Evolutionary conservation across 2,329 filamentous ascomycete species (phyloP).

Genomic region (Alternaria panax): DNA sequence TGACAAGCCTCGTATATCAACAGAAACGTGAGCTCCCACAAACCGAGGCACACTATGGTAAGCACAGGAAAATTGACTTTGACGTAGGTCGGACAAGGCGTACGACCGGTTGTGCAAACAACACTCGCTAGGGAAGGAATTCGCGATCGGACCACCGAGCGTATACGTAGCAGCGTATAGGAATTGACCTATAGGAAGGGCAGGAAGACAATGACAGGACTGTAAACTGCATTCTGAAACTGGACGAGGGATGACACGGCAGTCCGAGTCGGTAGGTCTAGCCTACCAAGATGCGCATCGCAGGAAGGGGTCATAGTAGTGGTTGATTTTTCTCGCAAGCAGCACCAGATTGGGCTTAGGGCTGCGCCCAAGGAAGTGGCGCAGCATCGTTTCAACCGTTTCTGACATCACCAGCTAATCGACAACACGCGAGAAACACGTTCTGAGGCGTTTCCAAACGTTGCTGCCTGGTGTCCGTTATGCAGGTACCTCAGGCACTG

Average conservation of each 20-base stretch:
- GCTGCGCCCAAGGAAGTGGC: constrained; percentile 11
- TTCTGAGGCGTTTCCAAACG: neutral
- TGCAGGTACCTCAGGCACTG: constrained; percentile 24
- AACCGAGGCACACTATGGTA: constrained; percentile 19
- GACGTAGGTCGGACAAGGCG: constrained; percentile 1
- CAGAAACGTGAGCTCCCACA: constrained; percentile 5
- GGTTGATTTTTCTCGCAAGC: constrained; percentile 32
- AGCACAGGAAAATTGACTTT: constrained; percentile 17
- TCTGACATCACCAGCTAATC: constrained; percentile 4
- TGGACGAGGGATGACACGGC: constrained; percentile 12
- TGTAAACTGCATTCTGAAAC: constrained; percentile 19
- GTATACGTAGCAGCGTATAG: constrained; percentile 4
- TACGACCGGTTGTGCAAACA: constrained; percentile 7
- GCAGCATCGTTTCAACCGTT: constrained; percentile 8
- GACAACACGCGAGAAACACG: neutral
- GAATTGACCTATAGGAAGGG: constrained; percentile 21
- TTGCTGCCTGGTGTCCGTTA: constrained; percentile 17
- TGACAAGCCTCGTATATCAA: constrained; percentile 15
- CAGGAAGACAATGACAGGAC: constrained; percentile 14
- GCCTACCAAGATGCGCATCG: constrained; percentile 15
- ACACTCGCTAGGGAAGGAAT: constrained; percentile 18
- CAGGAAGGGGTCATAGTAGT: constrained; percentile 16
- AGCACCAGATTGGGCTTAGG: constrained; percentile 24
- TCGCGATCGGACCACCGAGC: constrained; percentile 22
- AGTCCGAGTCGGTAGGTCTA: constrained; percentile 19